Evolutionary conservation across 176 grass and related monocot genomes (phyloP), one percentile per base, ranked within the genome.

Genomic region (Carex kokanica): DNA sequence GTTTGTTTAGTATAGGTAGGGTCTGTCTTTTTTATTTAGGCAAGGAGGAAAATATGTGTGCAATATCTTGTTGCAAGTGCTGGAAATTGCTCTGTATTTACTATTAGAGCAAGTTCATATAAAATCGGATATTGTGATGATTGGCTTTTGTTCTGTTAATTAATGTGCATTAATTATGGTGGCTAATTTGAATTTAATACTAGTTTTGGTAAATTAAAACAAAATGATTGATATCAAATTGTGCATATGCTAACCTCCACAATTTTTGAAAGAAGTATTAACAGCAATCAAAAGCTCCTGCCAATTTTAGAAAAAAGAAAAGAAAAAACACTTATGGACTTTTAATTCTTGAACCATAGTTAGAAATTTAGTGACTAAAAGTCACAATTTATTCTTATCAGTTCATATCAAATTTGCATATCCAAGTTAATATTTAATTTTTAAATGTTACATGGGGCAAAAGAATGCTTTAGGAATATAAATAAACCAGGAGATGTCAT

Each of bases 51-150:
- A 75, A 38, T 81, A 20, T 79, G 72, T 8, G 31, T 31, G 9
- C 86, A 81, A 60, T 86, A 84, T 88, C 86, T 90, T 86, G 84
- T 85, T 90, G 86, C 80, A 85, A 78, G 71, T 52, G 72, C 47
- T 75, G 54, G 63, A 89, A 17, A 77, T 17, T 78, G 64, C 36
- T 72, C 78, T 23, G 56, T 49, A 77, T 91, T 93, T 87, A 69
- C 81, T 60, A 85, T 59, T 64, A 73, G 75, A 84, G 88, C 81
- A 93, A 88, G 61, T 78, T 89, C 55, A 81, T 88, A 86, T 71
- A 88, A n/a, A 64, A 31, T 40, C 56, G n/a, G 41, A 58, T 69
- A 32, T 11, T 13, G 86, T 82, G 91, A 74, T 83, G 73, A 59
- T 53, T 64, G 38, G 78, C 55, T 60, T 83, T 78, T 74, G 17